Base-by-base conservation (phyloP, 73 alveolate species). In the Paraurostyla sp. region DNA sequence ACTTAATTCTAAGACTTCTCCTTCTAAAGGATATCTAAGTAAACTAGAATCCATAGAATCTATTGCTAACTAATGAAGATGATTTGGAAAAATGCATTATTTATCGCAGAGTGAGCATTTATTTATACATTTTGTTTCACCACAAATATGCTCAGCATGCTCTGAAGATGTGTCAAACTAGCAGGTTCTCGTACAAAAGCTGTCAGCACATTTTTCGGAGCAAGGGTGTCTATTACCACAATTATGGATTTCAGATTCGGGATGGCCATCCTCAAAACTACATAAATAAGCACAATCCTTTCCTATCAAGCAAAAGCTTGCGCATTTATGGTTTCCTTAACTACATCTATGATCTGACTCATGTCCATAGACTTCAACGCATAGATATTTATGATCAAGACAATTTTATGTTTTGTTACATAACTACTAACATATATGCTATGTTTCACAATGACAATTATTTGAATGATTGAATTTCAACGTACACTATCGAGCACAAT, bases 151-250 rank as follows among this genome's bases (percentile, higher is more conserved):
- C 9, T 46, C 75, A 1, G 7, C 75, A 32, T 75, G 87, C 11
- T 43, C 75, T 9, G 29, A 13, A 11, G 75, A 16, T 43, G 40
- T 16, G 48, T 75, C 87, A 75, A 36, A 75, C 48, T 46, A 29
- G 75, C 87, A 75, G 22, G 50, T 75, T 29, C 60, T 75, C 2
- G 73, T 16, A 29, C 87, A 75, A 6, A 16, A 3, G 4, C 3
- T 6, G 33, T 75, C 87, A 18, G 50, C 32, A 33, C 87, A 75
- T 50, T 75, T 75, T 75, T 43, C 15, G 3, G 6, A 25, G 52
- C 87, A 75, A 75, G 87, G 73, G 33, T 75, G 87, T 32, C 20
- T 75, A 49, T 75, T 75, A 29, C 87, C 87, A 49, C 87, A 75
- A 29, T 50, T 32, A 29, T 75, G 87, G 16, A 11, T 1, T 48